Base-by-base conservation (phyloP, 371 early-diverging fungal genomes). In the Rhizopus delemar region DNA sequence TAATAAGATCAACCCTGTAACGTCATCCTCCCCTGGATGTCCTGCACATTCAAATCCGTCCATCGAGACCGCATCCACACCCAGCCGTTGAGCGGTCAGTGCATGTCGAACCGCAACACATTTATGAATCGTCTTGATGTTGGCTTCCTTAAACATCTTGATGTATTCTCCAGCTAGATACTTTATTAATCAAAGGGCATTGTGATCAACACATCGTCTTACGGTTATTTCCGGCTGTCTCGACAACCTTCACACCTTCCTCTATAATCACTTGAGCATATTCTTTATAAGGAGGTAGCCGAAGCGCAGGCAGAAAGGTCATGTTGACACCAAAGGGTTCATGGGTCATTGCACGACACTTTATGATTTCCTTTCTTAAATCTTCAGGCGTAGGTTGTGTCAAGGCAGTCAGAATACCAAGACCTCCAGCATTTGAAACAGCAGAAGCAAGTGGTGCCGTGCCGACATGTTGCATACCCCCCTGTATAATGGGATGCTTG, bases 401-500 rank as follows among this genome's bases (percentile, higher is more conserved):
- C 83, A 59, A 83, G 29, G 94, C 98, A 63, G 86, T 87, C 65
- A 97, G 68, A n/a, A 95, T 90, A 50, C 98, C 98, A 66, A 94
- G 93, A 33, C 93, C 94, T 38, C 98, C 98, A 53, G 97, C 96
- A 81, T 97, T 97, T 36, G 95, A 94, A 48, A 97, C 94, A 60
- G 98, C 91, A n/a, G 85, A 78, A 9, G 88, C 91, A 58, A 89
- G 71, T 63, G 89, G 89, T 36, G 89, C 89, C 5, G 83, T 84
- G 33, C 91, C 91, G 50, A 90, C 86, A 83, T 86, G 81, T 52
- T 66, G 62, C 66, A 65, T 65, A 39, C 66, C 66, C 46, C 66
- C 78, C 57, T 82, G 81, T 41, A 80, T 71, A 52, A 85, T 83
- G n/a, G 87, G 89, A 61, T 86, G 86, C 66, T 78, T 72, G 65